Evolutionary conservation across 208 protist species (phyloP), one percentile per base, ranked within the genome.

Genomic region (Acanthamoeba triangularis): DNA sequence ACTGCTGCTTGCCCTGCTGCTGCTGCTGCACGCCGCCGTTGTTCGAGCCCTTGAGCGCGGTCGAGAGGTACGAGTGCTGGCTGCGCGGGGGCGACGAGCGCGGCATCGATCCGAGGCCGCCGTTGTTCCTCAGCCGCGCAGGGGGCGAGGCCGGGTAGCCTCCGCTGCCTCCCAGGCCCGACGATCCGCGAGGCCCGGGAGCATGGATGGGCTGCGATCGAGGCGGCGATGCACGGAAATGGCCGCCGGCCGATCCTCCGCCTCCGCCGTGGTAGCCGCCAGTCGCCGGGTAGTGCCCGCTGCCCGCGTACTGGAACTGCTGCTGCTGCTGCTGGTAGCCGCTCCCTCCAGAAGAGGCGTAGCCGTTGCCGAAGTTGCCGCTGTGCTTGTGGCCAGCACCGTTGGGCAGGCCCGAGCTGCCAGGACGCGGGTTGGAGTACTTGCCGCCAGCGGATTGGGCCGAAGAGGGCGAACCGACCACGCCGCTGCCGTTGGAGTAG

Each of bases 81-180:
- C 63, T 33, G 80, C 80, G 80, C 13, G 80, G 80, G 20, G 80
- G 80, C 47, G 80, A 88, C 80, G 80, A 88, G 47, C 80, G 80
- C 30, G 80, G 80, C 80, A 88, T 88, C 47, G 80, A 88, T 63
- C 80, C 80, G 49, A 88, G 76, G n/a, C 76, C 80, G 80, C 80
- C 80, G 49, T 35, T 80, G 72, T 88, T 88, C 47, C 80, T 54
- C 80, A 88, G 11, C 5, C 80, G 80, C 80, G 80, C 52, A 11
- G 80, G 80, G 13, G 80, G 80, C 33, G 80, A 88, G 28, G 80
- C 80, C 47, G 80, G 80, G 80, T 88, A 88, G n/a, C 80, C 80
- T 16, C 80, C 80, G 28, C 80, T 88, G 80, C 80, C 80, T 0
- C 80, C 80, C 80, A 88, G 80, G 20, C 44, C 80, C 49, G 80